Conservation (phyloP, 106 monocot genomes). For the Dendrobium officinale region DNA sequence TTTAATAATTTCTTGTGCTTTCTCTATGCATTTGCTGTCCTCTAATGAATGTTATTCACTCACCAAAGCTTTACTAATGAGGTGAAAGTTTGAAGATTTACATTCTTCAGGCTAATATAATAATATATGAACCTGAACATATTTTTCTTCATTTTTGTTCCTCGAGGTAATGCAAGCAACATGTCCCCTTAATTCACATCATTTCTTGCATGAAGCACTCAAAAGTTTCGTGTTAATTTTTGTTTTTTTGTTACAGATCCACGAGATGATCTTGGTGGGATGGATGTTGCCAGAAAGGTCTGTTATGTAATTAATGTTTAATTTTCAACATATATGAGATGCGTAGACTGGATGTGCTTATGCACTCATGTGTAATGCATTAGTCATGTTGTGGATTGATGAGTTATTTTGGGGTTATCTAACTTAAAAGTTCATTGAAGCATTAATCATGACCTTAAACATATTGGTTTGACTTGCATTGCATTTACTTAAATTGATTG, state of each 20-base stretch:
- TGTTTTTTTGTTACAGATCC: constrained; percentile 58
- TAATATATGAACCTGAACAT: background rate
- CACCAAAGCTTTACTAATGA: background rate
- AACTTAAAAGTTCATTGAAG: background rate
- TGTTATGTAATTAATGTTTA: background rate
- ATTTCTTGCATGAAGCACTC: constrained; percentile 3
- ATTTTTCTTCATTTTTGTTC: background rate
- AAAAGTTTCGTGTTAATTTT: background rate
- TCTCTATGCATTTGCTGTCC: background rate
- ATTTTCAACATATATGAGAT: background rate
- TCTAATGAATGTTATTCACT: background rate
- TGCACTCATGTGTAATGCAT: background rate
- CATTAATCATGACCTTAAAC: background rate
- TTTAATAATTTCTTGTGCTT: background rate
- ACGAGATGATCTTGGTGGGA: constrained; percentile 97
- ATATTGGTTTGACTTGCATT: background rate
- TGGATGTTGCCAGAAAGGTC: constrained; percentile 99
- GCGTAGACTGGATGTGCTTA: background rate
- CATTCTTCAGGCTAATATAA: background rate
- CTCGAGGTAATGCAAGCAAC: background rate
- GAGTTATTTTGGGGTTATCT: background rate
- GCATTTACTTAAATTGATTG: background rate
- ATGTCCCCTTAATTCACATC: background rate
- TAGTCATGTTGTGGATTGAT: background rate
- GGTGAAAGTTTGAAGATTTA: constrained; percentile 4